Evolutionary conservation across 805 yeast species (phyloP), one percentile per base, ranked within the genome.

Genomic region (Kodamaea restingae): DNA sequence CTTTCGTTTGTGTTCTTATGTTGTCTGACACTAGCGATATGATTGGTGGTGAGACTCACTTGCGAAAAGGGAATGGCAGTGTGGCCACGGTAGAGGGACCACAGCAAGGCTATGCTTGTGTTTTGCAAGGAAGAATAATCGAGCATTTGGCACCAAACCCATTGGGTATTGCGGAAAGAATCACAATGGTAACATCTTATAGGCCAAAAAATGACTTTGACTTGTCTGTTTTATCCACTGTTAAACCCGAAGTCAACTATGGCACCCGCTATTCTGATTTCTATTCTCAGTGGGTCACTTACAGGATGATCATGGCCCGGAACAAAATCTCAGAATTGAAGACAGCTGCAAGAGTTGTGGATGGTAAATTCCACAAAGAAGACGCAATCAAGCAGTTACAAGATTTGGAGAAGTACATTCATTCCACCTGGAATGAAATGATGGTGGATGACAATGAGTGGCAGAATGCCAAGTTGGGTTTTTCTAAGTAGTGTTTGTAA

Each of bases 1-100:
- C 82, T 11, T 76, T 76, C 52, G 83, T 78, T 14, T 78, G 82
- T 56, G 84, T 78, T 11, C 63, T 78, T 44, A 78, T 78, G 84
- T 52, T 78, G 32, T 71, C 78, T 21, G 82, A 78, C 50, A 78
- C 84, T 7, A 46, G 70, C 2, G 57, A 65, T 32, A 77, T 78
- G 82, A 61, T 72, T 53, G 83, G 83, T 20, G 83, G 83, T 35
- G 83, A 77, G 52, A 76, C 82, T 2, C 64, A 73, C 20, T 63
- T 76, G 45, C 65, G 73, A 45, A 73, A 65, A 55, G 76, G 76
- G 3, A 54, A 61, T 7, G 36, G 39, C 1, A 35, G 15, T 6
- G 41, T 43, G 6, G 43, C 43, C 3, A 32, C 35, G 22, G 50
- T 48, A 7, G 40, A 58, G 1, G 74, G 73, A 7, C 78, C 78